Evolutionary conservation across 164 flowering plant genomes (phyloP), one percentile per base, ranked within the genome.

Genomic region (Chimonanthus salicifolius): DNA sequence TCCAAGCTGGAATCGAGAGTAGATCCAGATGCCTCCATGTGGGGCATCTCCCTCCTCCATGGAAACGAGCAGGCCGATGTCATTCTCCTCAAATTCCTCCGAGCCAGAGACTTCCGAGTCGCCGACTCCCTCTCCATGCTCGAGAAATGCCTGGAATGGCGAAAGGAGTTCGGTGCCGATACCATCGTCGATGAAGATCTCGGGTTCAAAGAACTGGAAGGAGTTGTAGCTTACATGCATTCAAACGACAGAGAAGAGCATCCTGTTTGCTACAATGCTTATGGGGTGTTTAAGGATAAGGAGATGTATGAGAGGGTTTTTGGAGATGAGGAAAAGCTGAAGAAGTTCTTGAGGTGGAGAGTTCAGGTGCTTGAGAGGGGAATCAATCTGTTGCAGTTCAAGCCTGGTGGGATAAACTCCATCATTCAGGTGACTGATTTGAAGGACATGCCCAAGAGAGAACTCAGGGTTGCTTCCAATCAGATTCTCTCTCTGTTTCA

Each of bases 401-500:
- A 89, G 77, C 97, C 99, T 51, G 97, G 95, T 67, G 97, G 97
- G 1, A 80, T 96, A 43, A 96, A 92, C 66, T 88, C 98, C 7
- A 82, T 96, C 44, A 87, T 96, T 10, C 99, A 96, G 72, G 90
- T 95, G 8, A 94, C 94, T 49, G 99, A 96, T 80, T 85, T 96
- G 18, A 96, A 96, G 78, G 92, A 96, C 80, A 90, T 91, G 97
- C 99, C 99, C 4, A 93, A 93, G 71, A 85, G 97, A 74, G 98
- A 96, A 87, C 92, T 96, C 8, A 83, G 99, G 78, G 94, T 85
- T 33, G 97, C 97, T 71, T 89, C 97, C 0, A 90, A 89, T 62
- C 97, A 91, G 72, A 90, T 90, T 76, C 83, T 96, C 5, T 88
- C 95, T 48, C 83, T 96, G 58, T 94, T 96, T 68, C 99, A 96